phyloP scores from a whole-genome alignment of 1,139 yeast genomes.

The Hyphopichia khmerensis region DNA sequence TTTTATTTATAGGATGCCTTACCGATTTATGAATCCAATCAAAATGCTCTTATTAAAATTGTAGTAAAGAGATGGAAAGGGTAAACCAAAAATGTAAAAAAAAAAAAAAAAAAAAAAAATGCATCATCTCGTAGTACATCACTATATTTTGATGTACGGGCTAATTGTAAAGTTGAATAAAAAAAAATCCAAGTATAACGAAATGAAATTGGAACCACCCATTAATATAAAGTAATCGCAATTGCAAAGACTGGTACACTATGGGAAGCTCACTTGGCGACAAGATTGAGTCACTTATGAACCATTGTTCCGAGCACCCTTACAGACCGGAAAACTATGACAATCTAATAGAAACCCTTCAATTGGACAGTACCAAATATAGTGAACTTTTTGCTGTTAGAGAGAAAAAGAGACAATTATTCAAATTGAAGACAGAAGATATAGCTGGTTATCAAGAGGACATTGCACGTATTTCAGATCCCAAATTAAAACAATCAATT shows the following conservation, averaged over 20 bases:
- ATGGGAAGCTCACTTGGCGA: conserved; percentile 1
- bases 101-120: no score
- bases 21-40: no score
- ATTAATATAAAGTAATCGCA: no score
- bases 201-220: no score
- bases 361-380: conserved; percentile 8
- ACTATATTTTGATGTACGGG: no score
- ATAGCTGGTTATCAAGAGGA: conserved; percentile 27
- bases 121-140: no score
- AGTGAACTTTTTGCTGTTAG: conserved; percentile 16
- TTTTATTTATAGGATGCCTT: conserved; percentile 18
- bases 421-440: conserved; percentile 20
- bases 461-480: conserved; percentile 14
- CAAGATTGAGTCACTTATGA: conserved; percentile 3
- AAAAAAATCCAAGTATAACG: no score
- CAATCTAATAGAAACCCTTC: conserved; percentile 15
- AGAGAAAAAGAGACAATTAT: conserved; percentile 18
- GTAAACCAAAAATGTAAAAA: no score
- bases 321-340: conserved; percentile 17
- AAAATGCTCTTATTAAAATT: background rate
- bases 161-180: no score
- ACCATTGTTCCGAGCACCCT: conserved; percentile 11
- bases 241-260: background rate
- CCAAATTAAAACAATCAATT: conserved; percentile 5
- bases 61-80: no score